These are phyloP conservation scores for Neurospora sp. DNA, from an alignment of 495 filamentous ascomycete genomes.

Conservation along the genomic window DNA sequence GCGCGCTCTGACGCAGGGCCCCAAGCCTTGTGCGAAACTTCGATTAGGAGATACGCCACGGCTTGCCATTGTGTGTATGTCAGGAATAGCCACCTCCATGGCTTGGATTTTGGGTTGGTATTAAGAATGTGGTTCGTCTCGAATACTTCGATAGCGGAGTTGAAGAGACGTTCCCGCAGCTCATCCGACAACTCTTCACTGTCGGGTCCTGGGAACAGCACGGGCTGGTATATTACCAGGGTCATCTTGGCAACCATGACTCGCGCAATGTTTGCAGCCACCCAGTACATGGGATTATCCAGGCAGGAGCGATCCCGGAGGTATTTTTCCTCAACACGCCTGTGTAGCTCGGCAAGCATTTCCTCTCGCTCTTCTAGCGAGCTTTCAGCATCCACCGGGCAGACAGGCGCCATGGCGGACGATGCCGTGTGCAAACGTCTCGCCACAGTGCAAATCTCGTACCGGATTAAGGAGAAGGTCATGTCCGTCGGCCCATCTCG, in stretches of 20 bases:
- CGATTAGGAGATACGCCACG: constrained; percentile 63
- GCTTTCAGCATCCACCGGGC: constrained; percentile 13
- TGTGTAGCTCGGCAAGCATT: constrained; percentile 53
- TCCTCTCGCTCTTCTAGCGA: constrained; percentile 50
- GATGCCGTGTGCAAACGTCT: constrained; percentile 30
- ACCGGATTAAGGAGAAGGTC: constrained; percentile 65
- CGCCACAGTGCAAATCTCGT: constrained; percentile 45
- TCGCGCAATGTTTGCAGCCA: constrained; percentile 57
- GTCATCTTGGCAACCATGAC: constrained; percentile 56
- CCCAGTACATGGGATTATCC: constrained; percentile 55
- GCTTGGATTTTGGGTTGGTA: constrained; percentile 46
- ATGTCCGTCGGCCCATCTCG: constrained; percentile 62
- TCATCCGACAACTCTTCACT: constrained; percentile 39
- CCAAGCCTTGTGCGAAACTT: constrained; percentile 66
- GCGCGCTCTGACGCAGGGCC: constrained; percentile 60
- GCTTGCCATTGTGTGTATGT: constrained; percentile 79
- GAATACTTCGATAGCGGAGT: constrained; percentile 63
- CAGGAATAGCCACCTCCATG: constrained; percentile 75
- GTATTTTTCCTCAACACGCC: constrained; percentile 56
- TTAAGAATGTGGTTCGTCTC: constrained; percentile 60
- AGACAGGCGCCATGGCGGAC: constrained; percentile 20
- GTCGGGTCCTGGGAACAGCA: constrained; percentile 34
- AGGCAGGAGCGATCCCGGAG: constrained; percentile 49
- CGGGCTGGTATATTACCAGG: constrained; percentile 40
- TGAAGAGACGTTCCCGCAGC: constrained; percentile 63